phyloP scores from a whole-genome alignment of 805 yeast genomes.

The Lipomyces spencermartinsiae region DNA sequence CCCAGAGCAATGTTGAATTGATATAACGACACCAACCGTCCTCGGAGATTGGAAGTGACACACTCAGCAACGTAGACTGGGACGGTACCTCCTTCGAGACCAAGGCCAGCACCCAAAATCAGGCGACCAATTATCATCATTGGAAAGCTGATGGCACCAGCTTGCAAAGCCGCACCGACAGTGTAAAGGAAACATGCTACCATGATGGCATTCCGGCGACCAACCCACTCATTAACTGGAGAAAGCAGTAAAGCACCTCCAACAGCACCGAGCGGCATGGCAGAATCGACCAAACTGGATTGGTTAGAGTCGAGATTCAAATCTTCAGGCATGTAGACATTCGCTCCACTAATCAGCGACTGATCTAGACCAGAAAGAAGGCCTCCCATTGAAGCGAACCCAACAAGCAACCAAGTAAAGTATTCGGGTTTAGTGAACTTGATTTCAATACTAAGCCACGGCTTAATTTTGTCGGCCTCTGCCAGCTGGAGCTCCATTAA shows the following conservation, averaged over 20 bases:
- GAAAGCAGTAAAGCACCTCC: conserved; percentile 66
- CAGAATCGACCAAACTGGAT: conserved; percentile 60
- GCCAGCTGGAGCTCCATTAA: conserved; percentile 10
- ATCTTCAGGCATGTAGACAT: conserved; percentile 55
- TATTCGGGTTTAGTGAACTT: conserved; percentile 53
- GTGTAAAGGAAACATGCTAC: conserved; percentile 13
- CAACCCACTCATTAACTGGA: conserved; percentile 61
- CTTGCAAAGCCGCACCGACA: conserved; percentile 20
- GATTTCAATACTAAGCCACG: conserved; percentile 12
- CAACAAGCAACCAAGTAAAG: conserved; percentile 59
- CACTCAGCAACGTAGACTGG: conserved; percentile 68
- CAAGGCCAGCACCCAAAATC: conserved; percentile 68
- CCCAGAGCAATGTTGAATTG: conserved; percentile 72
- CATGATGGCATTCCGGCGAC: conserved; percentile 53
- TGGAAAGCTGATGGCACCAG: conserved; percentile 16
- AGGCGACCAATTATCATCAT: conserved; percentile 44
- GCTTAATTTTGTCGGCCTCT: conserved; percentile 13
- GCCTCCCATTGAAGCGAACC: conserved; percentile 68
- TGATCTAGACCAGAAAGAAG: conserved; percentile 71
- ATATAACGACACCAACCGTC: conserved; percentile 65
- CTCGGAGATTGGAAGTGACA: conserved; percentile 64
- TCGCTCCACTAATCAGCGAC: conserved; percentile 70
- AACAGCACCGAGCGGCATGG: conserved; percentile 75
- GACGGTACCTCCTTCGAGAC: conserved; percentile 70
- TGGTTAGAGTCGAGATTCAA: conserved; percentile 53